Evolutionary conservation across 2,329 filamentous ascomycete genomes (phyloP).

Genomic region (Plenodomus tracheiphilus): DNA sequence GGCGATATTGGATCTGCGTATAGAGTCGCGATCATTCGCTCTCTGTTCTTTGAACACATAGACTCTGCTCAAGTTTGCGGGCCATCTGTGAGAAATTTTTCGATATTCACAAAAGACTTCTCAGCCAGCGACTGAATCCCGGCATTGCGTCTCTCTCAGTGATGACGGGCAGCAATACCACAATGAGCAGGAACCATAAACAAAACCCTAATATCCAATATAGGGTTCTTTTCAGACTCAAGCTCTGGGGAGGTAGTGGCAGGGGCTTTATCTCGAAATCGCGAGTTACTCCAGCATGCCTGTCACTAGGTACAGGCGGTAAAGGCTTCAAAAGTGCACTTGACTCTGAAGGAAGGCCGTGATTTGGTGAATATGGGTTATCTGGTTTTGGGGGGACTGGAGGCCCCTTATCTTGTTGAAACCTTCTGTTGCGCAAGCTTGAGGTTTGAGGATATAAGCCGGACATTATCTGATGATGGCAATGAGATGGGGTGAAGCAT

Average conservation of each 20-base stretch:
- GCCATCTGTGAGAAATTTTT: too few species aligned
- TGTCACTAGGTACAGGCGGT: neutral
- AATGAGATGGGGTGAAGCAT: too few species aligned
- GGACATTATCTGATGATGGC: neutral
- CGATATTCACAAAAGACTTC: neutral
- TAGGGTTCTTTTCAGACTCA: constrained; percentile 1
- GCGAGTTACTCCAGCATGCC: neutral
- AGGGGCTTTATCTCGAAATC: neutral
- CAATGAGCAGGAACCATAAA: constrained; percentile 29
- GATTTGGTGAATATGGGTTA: neutral
- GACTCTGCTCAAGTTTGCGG: too few species aligned
- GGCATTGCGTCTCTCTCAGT: constrained; percentile 36
- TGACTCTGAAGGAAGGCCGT: neutral
- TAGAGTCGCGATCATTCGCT: too few species aligned
- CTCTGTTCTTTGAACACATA: too few species aligned
- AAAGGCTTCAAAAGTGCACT: neutral
- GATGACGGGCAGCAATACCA: constrained; percentile 30
- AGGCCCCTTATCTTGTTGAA: neutral
- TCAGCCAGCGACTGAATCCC: constrained; percentile 17
- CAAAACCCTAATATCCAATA: constrained; percentile 20
- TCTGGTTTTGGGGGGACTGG: neutral
- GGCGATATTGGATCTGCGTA: too few species aligned
- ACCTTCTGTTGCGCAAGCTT: neutral
- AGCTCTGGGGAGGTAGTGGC: neutral
- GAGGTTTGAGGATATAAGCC: neutral